phyloP scores from a whole-genome alignment of 78 protist genomes.

The Dictyostelium purpureum region DNA sequence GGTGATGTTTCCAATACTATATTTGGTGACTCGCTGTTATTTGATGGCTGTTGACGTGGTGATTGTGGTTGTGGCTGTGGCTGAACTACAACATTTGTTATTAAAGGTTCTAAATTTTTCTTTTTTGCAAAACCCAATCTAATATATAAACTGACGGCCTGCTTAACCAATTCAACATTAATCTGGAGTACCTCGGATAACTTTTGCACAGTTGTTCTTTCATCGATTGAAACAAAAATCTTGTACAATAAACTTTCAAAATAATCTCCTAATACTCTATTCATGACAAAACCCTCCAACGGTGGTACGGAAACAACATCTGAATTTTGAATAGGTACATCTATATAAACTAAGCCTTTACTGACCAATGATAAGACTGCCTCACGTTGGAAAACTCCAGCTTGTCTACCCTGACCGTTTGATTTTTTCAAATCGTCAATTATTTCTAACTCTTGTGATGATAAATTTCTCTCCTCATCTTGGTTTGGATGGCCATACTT shows the following conservation, averaged over 20 bases:
- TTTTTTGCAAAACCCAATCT: slow-evolving; percentile 95
- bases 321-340: slow-evolving; percentile 62
- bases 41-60: background rate
- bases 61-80: background rate
- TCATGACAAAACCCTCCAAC: slow-evolving; percentile 95
- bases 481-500: background rate
- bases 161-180: slow-evolving; percentile 71
- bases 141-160: slow-evolving; percentile 89
- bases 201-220: slow-evolving; percentile 90
- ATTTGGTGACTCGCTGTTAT: no score
- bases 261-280: slow-evolving; percentile 88
- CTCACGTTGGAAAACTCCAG: slow-evolving; percentile 49
- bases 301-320: slow-evolving; percentile 90
- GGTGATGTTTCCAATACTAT: background rate
- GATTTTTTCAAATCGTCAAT: slow-evolving; percentile 7
- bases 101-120: slow-evolving; percentile 71
- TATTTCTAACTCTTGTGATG: slow-evolving; percentile 18
- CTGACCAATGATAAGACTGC: slow-evolving; percentile 34
- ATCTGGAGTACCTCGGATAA: slow-evolving; percentile 83
- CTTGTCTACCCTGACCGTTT: slow-evolving; percentile 35
- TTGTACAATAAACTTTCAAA: slow-evolving; percentile 93
- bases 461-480: slow-evolving; percentile 32
- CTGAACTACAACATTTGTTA: background rate
- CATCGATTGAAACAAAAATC: slow-evolving; percentile 94
- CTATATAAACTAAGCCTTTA: slow-evolving; percentile 70